Conservation (phyloP, 257 asterid genomes). For the Marsdenia floribunda region DNA sequence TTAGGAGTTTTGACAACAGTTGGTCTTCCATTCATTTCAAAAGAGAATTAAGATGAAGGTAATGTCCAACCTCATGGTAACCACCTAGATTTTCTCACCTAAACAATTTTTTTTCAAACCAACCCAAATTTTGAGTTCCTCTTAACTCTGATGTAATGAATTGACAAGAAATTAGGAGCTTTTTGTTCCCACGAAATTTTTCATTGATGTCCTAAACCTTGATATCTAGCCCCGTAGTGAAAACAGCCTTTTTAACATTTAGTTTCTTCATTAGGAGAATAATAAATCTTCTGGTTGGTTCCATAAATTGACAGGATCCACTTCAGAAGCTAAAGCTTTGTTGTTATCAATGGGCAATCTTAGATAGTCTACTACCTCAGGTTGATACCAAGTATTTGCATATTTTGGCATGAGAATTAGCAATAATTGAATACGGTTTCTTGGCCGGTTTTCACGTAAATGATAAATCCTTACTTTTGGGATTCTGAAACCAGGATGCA, state of each 20-base stretch:
- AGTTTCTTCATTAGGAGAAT: background rate
- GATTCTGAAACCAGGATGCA: background rate
- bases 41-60: no score
- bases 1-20: no score
- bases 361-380: background rate
- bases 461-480: background rate
- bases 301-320: background rate
- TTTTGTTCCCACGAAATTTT: background rate
- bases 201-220: background rate
- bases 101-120: background rate
- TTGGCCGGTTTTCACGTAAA: background rate
- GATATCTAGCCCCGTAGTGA: background rate
- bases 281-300: background rate
- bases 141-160: background rate
- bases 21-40: no score
- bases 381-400: background rate
- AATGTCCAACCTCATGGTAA: no score
- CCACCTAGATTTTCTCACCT: background rate
- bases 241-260: background rate
- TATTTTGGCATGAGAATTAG: background rate
- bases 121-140: background rate
- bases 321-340: background rate
- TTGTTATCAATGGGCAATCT: background rate
- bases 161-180: background rate
- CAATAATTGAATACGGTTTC: background rate